Evolutionary conservation across 441 rosid genomes (phyloP), one percentile per base, ranked within the genome.

Genomic region (Erodium trifolium): DNA sequence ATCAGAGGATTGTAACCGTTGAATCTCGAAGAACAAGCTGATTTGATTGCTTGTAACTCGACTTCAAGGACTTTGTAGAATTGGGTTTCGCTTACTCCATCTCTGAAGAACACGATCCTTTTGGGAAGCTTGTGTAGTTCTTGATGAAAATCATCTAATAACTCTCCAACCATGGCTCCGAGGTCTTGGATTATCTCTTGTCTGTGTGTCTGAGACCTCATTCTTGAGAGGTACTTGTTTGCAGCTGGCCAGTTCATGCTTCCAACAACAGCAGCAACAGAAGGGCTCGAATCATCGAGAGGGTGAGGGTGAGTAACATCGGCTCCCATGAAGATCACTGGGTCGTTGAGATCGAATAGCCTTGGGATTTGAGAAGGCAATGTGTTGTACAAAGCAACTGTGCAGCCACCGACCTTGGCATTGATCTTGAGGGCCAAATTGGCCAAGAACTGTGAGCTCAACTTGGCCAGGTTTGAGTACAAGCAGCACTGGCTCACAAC

Each of bases 231-330:
- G 18, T 88, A 88, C 64, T 81, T 79, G 88, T 88, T 88, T 41
- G 90, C 90, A 12, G 87, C 83, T 1, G 93, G 93, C 93, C 93
- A 88, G 79, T 88, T 88, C 79, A 88, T 81, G 84, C 90, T 88
- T 10, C 93, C 93, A 5, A 88, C 93, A 16, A 88, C 90, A 41
- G 93, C 93, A 0, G 89, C 93, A 64, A 86, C 88, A 0, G 93
- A 88, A 17, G 93, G 93, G 65, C 93, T 88, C 67, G 27, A 79
- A 71, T 88, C 93, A 29, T 88, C 93, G 0, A 88, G 85, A 0
- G 93, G 93, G 68, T 88, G 93, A 31, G 89, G 93, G 72, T 88
- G 90, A 16, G 93, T 88, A 37, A 86, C 93, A 69, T 88, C 93
- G 5, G 93, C 93, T 17, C 93, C 93, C 88, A 88, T 83, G 68